phyloP scores from a whole-genome alignment of 345 rosid genomes.

The Eucalyptus shirleyi region DNA sequence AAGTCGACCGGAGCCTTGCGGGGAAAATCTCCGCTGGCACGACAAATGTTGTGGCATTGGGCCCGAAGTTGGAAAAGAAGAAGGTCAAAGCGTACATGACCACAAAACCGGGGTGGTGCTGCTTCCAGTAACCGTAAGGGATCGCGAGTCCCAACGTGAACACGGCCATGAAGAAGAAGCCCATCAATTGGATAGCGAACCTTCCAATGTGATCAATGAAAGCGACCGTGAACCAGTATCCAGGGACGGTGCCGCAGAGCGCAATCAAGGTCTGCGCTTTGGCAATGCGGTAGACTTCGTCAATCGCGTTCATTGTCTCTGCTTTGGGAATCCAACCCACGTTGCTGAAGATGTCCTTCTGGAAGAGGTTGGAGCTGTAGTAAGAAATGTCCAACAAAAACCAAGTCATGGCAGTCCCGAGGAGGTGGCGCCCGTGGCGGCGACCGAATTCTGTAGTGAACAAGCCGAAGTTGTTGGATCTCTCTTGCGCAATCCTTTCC shows the following conservation, averaged over 20 bases:
- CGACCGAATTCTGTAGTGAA: slow-evolving; percentile 10
- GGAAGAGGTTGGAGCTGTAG: slow-evolving; percentile 27
- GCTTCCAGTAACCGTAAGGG: slow-evolving; percentile 51
- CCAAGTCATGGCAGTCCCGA: slow-evolving; percentile 28
- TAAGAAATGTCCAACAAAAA: slow-evolving; percentile 28
- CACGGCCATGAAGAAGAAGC: slow-evolving; percentile 55
- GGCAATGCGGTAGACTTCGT: slow-evolving; percentile 35
- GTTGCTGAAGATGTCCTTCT: slow-evolving; percentile 38
- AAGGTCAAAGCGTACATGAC: slow-evolving; percentile 37
- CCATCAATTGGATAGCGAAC: slow-evolving; percentile 40
- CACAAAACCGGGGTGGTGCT: slow-evolving; percentile 31
- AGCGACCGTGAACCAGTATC: slow-evolving; percentile 55
- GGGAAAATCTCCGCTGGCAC: slow-evolving; percentile 62
- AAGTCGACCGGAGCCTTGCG: slow-evolving; percentile 47
- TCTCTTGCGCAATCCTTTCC: not conserved
- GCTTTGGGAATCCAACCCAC: slow-evolving; percentile 22
- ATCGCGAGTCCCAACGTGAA: slow-evolving; percentile 56
- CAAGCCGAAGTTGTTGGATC: slow-evolving; percentile 9
- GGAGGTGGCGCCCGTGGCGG: slow-evolving; percentile 22
- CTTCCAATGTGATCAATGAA: slow-evolving; percentile 50
- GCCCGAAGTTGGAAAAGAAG: slow-evolving; percentile 61
- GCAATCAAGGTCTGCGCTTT: slow-evolving; percentile 48
- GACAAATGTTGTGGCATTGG: slow-evolving; percentile 52
- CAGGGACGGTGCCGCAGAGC: slow-evolving; percentile 52
- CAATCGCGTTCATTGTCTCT: slow-evolving; percentile 25